Evolutionary conservation across 305 asterid genomes (phyloP).

Genomic region (Solanum hybrid): DNA sequence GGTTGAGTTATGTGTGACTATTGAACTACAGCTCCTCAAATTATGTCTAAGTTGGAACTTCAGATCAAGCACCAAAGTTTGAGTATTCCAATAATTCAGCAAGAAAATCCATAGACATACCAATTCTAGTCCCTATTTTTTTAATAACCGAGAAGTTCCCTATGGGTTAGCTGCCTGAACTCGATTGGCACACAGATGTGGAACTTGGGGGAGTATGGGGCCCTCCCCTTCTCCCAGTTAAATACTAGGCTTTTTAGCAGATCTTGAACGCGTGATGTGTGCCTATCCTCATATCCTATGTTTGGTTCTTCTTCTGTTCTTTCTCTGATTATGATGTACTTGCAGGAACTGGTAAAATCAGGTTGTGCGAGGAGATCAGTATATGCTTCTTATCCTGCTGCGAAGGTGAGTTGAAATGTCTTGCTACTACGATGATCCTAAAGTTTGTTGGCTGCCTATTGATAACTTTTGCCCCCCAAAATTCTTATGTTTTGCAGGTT

Average conservation of each 20-base stretch:
- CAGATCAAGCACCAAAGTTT: background rate
- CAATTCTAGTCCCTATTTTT: background rate
- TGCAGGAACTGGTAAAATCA: slow-evolving; percentile 15
- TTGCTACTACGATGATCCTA: background rate
- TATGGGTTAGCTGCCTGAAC: background rate
- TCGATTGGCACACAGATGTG: background rate
- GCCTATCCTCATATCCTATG: background rate
- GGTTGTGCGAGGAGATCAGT: background rate
- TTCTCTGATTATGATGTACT: background rate
- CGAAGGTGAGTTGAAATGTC: slow-evolving; percentile 6
- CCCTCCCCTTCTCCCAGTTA: background rate
- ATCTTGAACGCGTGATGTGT: background rate
- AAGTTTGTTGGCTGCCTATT: slow-evolving; percentile 8
- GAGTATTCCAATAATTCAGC: background rate
- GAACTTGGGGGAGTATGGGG: background rate
- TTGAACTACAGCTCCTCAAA: background rate
- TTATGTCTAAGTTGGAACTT: background rate
- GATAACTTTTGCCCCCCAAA: slow-evolving; percentile 9
- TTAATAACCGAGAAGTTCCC: background rate
- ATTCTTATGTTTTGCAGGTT: slow-evolving; percentile 37
- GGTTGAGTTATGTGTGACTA: background rate
- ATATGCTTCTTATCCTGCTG: background rate
- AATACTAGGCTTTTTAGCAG: background rate
- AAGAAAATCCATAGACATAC: background rate
- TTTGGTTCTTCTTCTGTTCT: background rate